Evolutionary conservation across 225 moss, liverwort and hornwort species (phyloP).

Genomic region (Physcomitrellopsis africana): DNA sequence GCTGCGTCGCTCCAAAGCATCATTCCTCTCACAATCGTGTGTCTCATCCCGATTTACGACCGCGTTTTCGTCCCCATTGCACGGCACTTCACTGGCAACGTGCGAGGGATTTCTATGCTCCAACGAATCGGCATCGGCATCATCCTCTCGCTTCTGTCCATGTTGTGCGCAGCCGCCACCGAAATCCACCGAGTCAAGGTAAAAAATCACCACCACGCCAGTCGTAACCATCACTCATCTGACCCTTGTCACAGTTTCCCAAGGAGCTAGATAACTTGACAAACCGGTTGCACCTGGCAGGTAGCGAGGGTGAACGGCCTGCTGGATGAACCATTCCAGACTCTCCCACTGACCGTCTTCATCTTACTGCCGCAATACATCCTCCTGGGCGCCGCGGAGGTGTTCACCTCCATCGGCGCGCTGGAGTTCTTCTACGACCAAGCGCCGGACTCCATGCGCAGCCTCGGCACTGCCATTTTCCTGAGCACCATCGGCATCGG

Average conservation of each 20-base stretch:
- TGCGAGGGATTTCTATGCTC: constrained; percentile 67
- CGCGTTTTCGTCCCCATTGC: constrained; percentile 53
- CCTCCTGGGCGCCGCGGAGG: constrained; percentile 67
- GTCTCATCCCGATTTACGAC: constrained; percentile 65
- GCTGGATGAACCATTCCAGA: constrained; percentile 42
- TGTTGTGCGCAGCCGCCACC: constrained; percentile 66
- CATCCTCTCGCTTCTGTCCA: constrained; percentile 58
- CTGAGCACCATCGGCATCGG: constrained; percentile 69
- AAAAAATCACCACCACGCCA: too few relatives aligned
- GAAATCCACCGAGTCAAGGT: constrained; percentile 39
- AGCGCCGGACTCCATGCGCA: constrained; percentile 71
- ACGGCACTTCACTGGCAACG: constrained; percentile 47
- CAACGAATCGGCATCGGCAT: constrained; percentile 75
- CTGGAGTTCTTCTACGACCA: constrained; percentile 86
- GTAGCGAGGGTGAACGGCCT: constrained; percentile 40
- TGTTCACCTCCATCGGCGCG: constrained; percentile 64
- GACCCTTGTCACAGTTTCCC: too few relatives aligned
- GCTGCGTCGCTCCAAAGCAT: constrained; percentile 69
- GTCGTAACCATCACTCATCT: too few relatives aligned
- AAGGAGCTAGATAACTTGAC: too few relatives aligned
- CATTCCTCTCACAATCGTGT: constrained; percentile 56
- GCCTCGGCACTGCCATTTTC: constrained; percentile 62
- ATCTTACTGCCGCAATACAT: constrained; percentile 71
- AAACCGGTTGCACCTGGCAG: not conserved
- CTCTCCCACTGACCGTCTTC: constrained; percentile 54